A percentile compares a stretch with the other conserved stretches of the same genome.
phyloP scores from a whole-genome alignment of 805 yeast genomes.

The Saturnispora zaruensis region DNA sequence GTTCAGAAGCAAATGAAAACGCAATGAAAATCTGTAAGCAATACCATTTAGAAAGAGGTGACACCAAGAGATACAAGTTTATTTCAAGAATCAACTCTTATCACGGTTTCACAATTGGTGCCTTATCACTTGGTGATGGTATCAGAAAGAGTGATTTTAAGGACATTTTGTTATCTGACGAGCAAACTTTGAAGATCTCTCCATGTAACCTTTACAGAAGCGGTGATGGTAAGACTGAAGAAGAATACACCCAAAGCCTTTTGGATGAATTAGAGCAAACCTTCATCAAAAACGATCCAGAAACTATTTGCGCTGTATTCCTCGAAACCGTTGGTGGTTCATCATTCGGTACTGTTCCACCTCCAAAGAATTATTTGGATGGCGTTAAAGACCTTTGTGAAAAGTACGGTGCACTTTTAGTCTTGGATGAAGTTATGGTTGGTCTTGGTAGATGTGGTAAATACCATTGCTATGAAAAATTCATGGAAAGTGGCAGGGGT shows the following conservation, averaged over 20 bases:
- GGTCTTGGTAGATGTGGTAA: slow-evolving; percentile 48
- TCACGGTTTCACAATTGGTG: slow-evolving; percentile 44
- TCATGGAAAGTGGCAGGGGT: slow-evolving; percentile 29
- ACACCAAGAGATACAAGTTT: slow-evolving; percentile 32
- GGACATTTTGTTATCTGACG: slow-evolving; percentile 18
- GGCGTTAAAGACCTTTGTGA: slow-evolving; percentile 58
- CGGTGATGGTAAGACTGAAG: slow-evolving; percentile 23
- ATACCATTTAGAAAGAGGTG: slow-evolving; percentile 37
- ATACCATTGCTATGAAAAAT: slow-evolving; percentile 38
- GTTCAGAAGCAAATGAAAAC: slow-evolving; percentile 76
- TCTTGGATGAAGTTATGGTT: slow-evolving; percentile 82
- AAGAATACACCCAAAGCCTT: slow-evolving; percentile 30
- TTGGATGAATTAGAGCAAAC: slow-evolving; percentile 33
- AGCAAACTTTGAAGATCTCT: slow-evolving; percentile 25
- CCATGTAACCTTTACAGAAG: slow-evolving; percentile 20
- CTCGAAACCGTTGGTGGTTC: slow-evolving; percentile 42
- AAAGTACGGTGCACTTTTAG: slow-evolving; percentile 89
- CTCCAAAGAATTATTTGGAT: slow-evolving; percentile 37
- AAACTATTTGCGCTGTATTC: slow-evolving; percentile 33
- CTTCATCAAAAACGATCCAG: slow-evolving; percentile 34
- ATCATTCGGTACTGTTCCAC: slow-evolving; percentile 36
- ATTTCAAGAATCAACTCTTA: slow-evolving; percentile 39
- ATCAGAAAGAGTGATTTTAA: slow-evolving; percentile 29
- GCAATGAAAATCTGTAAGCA: slow-evolving; percentile 62
- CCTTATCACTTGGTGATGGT: slow-evolving; percentile 34